Conservation (phyloP, 2,329 filamentous ascomycete genomes). For the Dothiorella sarmentorum region DNA sequence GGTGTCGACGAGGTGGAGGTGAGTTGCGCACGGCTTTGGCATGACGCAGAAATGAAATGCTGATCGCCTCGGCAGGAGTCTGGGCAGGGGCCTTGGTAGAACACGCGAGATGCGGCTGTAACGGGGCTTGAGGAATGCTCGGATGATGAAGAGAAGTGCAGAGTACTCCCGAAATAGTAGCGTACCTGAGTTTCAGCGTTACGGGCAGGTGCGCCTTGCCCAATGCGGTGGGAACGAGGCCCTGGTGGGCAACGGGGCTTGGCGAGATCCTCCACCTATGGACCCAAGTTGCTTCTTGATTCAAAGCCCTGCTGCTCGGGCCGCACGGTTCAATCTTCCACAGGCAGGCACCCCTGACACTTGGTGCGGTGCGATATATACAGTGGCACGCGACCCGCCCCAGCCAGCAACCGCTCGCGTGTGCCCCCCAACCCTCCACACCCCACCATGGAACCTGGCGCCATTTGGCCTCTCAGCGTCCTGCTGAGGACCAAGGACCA, state of each 20-base stretch:
- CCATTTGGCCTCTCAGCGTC: slow-evolving; percentile 8
- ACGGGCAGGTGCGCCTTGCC: background rate
- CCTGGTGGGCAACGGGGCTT: background rate
- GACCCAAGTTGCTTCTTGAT: background rate
- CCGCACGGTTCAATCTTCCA: no score
- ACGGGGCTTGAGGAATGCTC: no score
- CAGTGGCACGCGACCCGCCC: background rate
- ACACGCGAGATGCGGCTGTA: background rate
- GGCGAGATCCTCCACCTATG: background rate
- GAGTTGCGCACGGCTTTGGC: background rate
- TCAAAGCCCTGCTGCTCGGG: background rate
- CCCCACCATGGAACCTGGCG: background rate
- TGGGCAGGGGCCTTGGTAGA: slow-evolving; percentile 5
- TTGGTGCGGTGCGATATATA: background rate
- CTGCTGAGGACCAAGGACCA: slow-evolving; percentile 16
- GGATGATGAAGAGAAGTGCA: no score
- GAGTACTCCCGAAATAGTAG: no score
- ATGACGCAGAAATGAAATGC: background rate
- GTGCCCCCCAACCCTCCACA: background rate
- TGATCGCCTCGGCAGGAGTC: slow-evolving; percentile 5
- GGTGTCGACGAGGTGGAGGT: background rate
- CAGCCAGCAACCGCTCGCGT: background rate
- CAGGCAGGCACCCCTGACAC: background rate
- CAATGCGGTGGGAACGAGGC: background rate
- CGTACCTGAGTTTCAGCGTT: background rate